phyloP scores from a whole-genome alignment of 1,139 yeast species.

The Scheffersomyces insectosa region DNA sequence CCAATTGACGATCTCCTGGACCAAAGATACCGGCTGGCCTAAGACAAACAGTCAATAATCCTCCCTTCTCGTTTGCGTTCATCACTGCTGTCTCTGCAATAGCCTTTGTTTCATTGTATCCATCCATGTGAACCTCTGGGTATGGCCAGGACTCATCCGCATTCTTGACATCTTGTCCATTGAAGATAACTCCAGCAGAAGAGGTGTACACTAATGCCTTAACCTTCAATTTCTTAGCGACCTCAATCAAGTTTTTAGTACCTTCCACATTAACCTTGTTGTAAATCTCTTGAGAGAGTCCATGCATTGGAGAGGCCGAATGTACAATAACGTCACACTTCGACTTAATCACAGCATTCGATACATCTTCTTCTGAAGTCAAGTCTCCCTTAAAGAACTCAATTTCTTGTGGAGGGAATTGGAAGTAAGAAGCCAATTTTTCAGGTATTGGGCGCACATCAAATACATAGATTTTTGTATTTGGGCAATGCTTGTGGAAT shows the following conservation, averaged over 20 bases:
- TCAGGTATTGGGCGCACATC: conserved; percentile 88
- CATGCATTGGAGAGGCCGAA: conserved; percentile 87
- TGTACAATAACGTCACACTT: conserved; percentile 83
- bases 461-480: conserved; percentile 78
- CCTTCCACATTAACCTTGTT: conserved; percentile 91
- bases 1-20: conserved; percentile 96
- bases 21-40: conserved; percentile 99
- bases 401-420: conserved; percentile 62
- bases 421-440: conserved; percentile 65
- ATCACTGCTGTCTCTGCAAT: conserved; percentile 84
- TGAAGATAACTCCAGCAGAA: conserved; percentile 95
- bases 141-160: conserved; percentile 96
- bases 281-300: conserved; percentile 59
- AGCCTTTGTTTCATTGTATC: conserved; percentile 94
- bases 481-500: conserved; percentile 66
- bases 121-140: conserved; percentile 92
- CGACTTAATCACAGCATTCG: conserved; percentile 57
- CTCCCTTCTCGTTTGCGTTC: conserved; percentile 59
- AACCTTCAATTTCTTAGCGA: conserved; percentile 54
- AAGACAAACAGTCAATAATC: conserved; percentile 74
- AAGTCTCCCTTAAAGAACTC: conserved; percentile 79
- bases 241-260: conserved; percentile 70
- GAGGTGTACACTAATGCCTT: conserved; percentile 89
- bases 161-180: conserved; percentile 86
- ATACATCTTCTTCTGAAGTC: conserved; percentile 70